Conservation (phyloP, 352 stramenopile genomes). For the Phytophthora niederhauseri region DNA sequence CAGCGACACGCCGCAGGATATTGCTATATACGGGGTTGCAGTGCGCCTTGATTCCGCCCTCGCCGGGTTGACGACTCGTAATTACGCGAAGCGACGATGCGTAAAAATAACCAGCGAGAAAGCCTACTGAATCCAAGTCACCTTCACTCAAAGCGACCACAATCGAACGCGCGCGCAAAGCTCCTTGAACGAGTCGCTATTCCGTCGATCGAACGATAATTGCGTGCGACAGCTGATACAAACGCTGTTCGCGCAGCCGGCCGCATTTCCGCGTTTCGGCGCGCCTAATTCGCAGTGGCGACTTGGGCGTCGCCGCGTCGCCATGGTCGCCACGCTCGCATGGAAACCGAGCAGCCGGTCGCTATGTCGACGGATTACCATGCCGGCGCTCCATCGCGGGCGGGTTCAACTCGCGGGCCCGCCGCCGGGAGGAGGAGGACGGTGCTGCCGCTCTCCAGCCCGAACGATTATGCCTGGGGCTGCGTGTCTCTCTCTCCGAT, state of each 20-base stretch:
- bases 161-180: conserved; percentile 27
- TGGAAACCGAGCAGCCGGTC: conserved; percentile 5
- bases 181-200: conserved; percentile 1
- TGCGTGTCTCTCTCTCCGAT: conserved; percentile 17
- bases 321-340: conserved; percentile 3
- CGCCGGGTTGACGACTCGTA: conserved; percentile 15
- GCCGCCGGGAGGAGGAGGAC: background rate
- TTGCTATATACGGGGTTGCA: conserved; percentile 5
- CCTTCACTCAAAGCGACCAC: conserved; percentile 11
- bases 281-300: conserved; percentile 1
- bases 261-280: background rate
- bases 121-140: conserved; percentile 28
- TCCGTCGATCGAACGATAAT: conserved; percentile 20
- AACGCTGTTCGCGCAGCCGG: conserved; percentile 3
- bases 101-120: conserved; percentile 33
- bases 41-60: background rate
- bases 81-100: conserved; percentile 32
- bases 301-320: conserved; percentile 11
- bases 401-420: conserved; percentile 4
- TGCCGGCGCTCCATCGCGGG: background rate
- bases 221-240: conserved; percentile 22
- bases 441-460: too few species aligned
- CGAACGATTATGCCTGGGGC: background rate
- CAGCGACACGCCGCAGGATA: background rate
- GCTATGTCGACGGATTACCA: conserved; percentile 6